Evolutionary conservation across 2,329 filamentous ascomycete genomes (phyloP), one percentile per base, ranked within the genome.

Genomic region (Neofusicoccum parvum): DNA sequence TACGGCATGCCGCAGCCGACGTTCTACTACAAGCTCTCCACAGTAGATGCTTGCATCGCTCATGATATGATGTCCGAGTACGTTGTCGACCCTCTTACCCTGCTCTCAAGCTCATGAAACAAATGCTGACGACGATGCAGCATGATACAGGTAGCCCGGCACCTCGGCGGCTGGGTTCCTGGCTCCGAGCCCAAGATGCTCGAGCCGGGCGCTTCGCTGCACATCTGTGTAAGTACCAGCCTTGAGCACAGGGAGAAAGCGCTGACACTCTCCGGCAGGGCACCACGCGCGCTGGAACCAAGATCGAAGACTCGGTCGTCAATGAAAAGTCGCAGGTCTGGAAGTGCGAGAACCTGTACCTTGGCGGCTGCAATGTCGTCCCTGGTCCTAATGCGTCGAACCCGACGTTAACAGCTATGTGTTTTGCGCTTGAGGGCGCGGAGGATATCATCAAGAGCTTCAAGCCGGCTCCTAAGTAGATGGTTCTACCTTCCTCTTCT

Each of bases 1-100:
- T 73, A 71, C 41, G 67, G 69, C 7, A 74, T 74, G 72, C 72
- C 69, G 15, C 70, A 70, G 20, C 58, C 58, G 3, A 62, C 36
- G 5, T 62, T 48, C 39, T 39, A 46, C 17, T 62, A 36, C 58
- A 20, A 49, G 6, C n/a, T 62, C 5, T 11, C 36, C 11, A 14
- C 27, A 9, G 10, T 17, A 15, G 56, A 41, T 34, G 48, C 27
- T 0, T 20, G n/a, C 20, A 9, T 10, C 14, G 48, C 48, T 14
- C 11, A 50, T n/a, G 20, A 12, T 11, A 50, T 50, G 48, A 50
- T 50, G 48, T 15, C 15, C 4, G 48, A 50, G 48, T 50, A 7
- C 23, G 27, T 11, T 2, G 0, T 6, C 1, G 27, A 4, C 46
- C 23, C 46, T 7, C 5, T 11, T 27, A 7, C 27, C 27, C 27